Percentiles rank a stretch among this genome's conserved stretches.
Evolutionary conservation across 116 monocot genomes (phyloP).

Genomic region (Phalaenopsis hybrid): DNA sequence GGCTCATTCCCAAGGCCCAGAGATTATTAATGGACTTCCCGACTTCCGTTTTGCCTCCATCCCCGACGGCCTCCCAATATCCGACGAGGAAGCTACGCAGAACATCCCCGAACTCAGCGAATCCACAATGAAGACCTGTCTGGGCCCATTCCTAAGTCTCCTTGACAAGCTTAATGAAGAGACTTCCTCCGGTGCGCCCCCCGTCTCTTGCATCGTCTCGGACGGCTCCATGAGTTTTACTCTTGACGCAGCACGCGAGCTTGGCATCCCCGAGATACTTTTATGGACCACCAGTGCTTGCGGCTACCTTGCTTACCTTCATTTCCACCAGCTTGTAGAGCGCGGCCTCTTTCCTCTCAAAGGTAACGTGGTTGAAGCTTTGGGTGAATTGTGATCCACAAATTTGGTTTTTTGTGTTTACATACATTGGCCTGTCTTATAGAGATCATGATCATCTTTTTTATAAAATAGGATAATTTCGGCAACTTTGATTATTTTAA

Average conservation of each 20-base stretch:
- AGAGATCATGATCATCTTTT: too few relatives aligned
- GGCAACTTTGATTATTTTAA: too few relatives aligned
- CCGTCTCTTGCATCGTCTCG: conserved; percentile 14
- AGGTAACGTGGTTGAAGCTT: not conserved
- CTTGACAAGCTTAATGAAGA: not conserved
- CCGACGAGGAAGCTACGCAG: conserved; percentile 11
- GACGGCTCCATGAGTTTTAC: conserved; percentile 18
- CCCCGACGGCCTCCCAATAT: conserved; percentile 8
- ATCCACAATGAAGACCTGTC: not conserved
- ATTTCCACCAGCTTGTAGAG: not conserved
- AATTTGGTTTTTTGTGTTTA: not conserved
- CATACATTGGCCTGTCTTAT: too few relatives aligned
- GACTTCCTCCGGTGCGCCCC: not conserved
- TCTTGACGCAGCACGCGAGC: conserved; percentile 3
- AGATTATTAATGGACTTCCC: not conserved
- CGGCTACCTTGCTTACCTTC: conserved; percentile 5
- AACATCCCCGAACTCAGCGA: conserved; percentile 5
- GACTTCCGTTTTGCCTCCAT: conserved; percentile 6
- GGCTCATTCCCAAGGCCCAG: not conserved
- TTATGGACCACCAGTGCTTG: conserved; percentile 7
- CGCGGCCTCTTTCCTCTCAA: not conserved
- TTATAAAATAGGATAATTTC: too few relatives aligned
- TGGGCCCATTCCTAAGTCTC: not conserved
- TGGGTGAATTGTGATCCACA: not conserved
- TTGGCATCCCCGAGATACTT: conserved; percentile 1